Evolutionary conservation across 2,329 filamentous ascomycete species (phyloP).

Genomic region (Fusarium luffae): DNA sequence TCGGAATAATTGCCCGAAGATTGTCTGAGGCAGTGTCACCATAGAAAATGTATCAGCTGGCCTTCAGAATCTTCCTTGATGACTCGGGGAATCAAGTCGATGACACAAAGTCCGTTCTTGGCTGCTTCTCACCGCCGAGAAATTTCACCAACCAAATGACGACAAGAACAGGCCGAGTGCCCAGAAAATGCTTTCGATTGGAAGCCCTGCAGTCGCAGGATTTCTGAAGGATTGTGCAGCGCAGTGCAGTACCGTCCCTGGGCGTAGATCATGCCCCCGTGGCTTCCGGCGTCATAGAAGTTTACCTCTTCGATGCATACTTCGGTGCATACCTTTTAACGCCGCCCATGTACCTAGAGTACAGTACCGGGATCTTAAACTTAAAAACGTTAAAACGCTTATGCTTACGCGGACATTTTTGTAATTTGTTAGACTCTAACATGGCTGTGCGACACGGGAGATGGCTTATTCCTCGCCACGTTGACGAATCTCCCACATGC

Average conservation of each 20-base stretch:
- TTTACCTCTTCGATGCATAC: slow-evolving; percentile 13
- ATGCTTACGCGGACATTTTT: background rate
- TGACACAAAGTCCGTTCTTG: background rate
- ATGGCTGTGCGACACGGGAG: too few species aligned
- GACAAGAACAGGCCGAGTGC: background rate
- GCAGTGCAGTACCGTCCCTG: background rate
- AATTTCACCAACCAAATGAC: background rate
- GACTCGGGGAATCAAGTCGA: background rate
- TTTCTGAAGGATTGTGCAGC: background rate
- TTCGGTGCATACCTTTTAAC: slow-evolving; percentile 10
- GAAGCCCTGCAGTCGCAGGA: background rate
- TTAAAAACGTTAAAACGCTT: background rate
- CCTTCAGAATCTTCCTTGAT: background rate
- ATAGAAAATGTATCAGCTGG: background rate
- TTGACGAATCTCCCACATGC: background rate
- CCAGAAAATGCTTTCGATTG: background rate
- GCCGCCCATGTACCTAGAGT: background rate
- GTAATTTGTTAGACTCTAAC: background rate
- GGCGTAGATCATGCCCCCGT: background rate
- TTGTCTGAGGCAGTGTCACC: background rate
- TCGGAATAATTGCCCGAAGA: background rate
- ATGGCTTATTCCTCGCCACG: background rate
- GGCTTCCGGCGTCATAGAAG: slow-evolving; percentile 12
- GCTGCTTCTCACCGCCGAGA: background rate
- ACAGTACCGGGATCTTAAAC: too few species aligned